A percentile compares a stretch with the other conserved stretches of the same genome.
Evolutionary conservation across 192 early-diverging fungal species (phyloP).

Genomic region (Jimgerdemannia flammicorona): DNA sequence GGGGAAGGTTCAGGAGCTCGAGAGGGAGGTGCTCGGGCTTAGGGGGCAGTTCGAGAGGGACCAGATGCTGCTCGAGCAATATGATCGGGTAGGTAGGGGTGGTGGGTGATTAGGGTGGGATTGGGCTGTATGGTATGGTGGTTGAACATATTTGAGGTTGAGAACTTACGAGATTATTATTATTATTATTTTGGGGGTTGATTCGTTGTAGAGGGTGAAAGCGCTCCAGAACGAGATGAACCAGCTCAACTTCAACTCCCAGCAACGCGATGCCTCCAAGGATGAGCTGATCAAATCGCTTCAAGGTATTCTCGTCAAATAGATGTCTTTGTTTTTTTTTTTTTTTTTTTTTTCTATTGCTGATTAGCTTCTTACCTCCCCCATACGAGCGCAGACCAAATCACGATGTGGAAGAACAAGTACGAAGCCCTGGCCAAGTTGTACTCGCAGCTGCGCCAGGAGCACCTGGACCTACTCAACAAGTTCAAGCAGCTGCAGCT

Average conservation of each 20-base stretch:
- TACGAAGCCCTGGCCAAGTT: slow-evolving; percentile 97
- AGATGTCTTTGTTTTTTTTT: not conserved
- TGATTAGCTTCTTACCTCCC: not conserved
- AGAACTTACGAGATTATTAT: too few relatives aligned
- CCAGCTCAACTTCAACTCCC: slow-evolving; percentile 61
- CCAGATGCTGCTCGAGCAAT: slow-evolving; percentile 81
- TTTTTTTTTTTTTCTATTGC: not conserved
- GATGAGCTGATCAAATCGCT: slow-evolving; percentile 81
- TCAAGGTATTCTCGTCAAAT: too few relatives aligned
- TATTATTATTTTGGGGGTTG: too few relatives aligned
- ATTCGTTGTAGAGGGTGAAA: slow-evolving; percentile 65
- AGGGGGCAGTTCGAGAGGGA: slow-evolving; percentile 79
- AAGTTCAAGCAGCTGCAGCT: slow-evolving; percentile 86
- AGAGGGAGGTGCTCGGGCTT: slow-evolving; percentile 75
- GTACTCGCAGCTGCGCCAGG: slow-evolving; percentile 95
- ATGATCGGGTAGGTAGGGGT: slow-evolving; percentile 58
- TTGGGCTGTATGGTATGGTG: not conserved
- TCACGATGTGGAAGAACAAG: slow-evolving; percentile 96
- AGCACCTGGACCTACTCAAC: slow-evolving; percentile 88
- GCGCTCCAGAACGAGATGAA: slow-evolving; percentile 82
- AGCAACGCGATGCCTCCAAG: slow-evolving; percentile 74
- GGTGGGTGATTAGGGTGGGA: not conserved
- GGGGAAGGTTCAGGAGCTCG: slow-evolving; percentile 73
- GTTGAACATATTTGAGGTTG: too few relatives aligned
- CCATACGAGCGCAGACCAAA: slow-evolving; percentile 57